Evolutionary conservation across 2,329 filamentous ascomycete genomes (phyloP).

Genomic region (Hypoxylon sp.): DNA sequence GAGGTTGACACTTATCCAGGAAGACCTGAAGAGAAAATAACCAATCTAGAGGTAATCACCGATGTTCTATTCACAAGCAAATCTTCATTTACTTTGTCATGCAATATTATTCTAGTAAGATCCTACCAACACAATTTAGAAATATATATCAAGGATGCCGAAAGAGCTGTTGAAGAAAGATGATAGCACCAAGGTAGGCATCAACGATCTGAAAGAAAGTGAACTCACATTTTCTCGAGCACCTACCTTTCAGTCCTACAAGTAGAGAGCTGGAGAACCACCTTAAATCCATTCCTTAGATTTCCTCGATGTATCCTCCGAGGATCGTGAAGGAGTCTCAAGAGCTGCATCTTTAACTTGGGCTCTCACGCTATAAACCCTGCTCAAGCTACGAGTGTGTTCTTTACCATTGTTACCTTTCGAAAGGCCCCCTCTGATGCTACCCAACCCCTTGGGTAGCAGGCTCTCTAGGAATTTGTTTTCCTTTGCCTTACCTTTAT

Average conservation of each 20-base stretch:
- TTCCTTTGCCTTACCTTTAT: not conserved
- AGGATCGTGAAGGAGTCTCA: not conserved
- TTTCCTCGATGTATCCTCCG: not conserved
- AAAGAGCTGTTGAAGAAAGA: not conserved
- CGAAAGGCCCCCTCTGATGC: not conserved
- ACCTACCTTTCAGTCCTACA: not conserved
- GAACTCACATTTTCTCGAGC: conserved; percentile 3
- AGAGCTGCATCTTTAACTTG: not conserved
- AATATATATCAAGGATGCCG: not conserved
- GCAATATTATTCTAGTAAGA: not conserved
- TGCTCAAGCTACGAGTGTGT: not conserved
- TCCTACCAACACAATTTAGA: not conserved
- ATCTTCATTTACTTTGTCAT: too few relatives aligned
- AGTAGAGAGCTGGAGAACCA: not conserved
- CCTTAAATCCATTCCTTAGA: not conserved
- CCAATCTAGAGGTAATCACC: not conserved
- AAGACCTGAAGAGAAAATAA: not conserved
- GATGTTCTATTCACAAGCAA: not conserved
- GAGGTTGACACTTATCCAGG: too few relatives aligned
- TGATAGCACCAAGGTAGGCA: not conserved
- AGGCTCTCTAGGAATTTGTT: not conserved
- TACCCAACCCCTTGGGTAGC: conserved; percentile 1
- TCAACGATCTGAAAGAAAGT: not conserved
- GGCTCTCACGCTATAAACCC: not conserved
- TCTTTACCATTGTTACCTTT: not conserved